Conservation (phyloP, 257 asterid species). For the Nicotiana undulata region DNA sequence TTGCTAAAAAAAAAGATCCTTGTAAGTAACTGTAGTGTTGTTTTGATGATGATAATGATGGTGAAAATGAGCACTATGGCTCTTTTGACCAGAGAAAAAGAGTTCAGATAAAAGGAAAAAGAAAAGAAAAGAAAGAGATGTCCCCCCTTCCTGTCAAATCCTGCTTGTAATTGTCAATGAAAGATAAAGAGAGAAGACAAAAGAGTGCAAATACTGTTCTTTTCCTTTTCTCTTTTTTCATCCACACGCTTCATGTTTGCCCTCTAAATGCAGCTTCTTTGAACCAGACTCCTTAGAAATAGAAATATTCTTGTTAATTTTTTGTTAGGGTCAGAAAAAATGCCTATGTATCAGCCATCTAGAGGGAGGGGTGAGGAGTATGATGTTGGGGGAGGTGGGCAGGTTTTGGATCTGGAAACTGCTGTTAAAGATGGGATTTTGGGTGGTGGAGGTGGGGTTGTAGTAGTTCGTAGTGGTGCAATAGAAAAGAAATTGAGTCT, state of each 20-base stretch:
- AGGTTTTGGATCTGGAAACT: constrained; percentile 56
- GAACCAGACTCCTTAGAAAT: constrained; percentile 12
- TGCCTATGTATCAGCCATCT: constrained; percentile 48
- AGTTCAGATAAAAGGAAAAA: constrained; percentile 29
- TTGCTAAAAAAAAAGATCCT: background rate
- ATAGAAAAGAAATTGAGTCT: constrained; percentile 23
- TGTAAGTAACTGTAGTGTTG: constrained; percentile 5
- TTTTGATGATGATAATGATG: constrained; percentile 29
- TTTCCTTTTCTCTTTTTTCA: constrained; percentile 27
- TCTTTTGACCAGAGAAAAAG: constrained; percentile 49
- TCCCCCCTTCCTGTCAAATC: constrained; percentile 29
- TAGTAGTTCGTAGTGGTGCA: constrained; percentile 20
- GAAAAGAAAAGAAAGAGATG: constrained; percentile 19
- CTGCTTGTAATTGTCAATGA: constrained; percentile 33
- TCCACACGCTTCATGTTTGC: constrained; percentile 39
- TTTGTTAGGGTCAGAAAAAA: constrained; percentile 13
- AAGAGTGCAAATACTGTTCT: constrained; percentile 17
- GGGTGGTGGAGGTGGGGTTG: constrained; percentile 38
- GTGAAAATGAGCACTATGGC: constrained; percentile 28
- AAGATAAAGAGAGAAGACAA: constrained; percentile 15
- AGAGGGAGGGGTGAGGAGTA: constrained; percentile 29
- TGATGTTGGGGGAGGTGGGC: constrained; percentile 41
- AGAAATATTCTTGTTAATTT: background rate
- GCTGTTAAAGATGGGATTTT: constrained; percentile 61
- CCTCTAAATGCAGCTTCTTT: constrained; percentile 15